Evolutionary conservation across 371 early-diverging fungal species (phyloP), one percentile per base, ranked within the genome.

Genomic region (Rhizopus delemar): DNA sequence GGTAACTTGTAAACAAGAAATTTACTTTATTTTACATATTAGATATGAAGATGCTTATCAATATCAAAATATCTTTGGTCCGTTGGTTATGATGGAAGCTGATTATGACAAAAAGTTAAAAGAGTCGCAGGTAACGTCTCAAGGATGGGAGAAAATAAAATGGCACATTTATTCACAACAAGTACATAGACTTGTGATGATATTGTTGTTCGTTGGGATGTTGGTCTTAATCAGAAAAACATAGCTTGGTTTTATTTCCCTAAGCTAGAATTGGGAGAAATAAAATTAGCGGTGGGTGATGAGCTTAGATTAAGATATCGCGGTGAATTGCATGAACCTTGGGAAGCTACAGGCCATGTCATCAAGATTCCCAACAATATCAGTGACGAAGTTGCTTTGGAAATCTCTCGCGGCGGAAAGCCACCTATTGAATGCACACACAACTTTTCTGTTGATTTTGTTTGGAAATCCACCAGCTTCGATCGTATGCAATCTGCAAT

Each of bases 401-500:
- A 99, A 74, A 71, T 96, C 39, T 74, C 82, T 6, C 69, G 83
- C 5, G 66, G 68, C 29, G 82, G 84, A 15, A 85, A 88, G 41
- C 85, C 89, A 7, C 96, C 96, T 3, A 79, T 88, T 11, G 86
- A 93, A 15, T 93, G 93, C 68, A 91, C 93, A n/a, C 91, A 89
- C 70, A 94, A 94, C 69, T 98, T 96, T 66, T 87, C 92, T 4
- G 92, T 99, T n/a, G 98, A 99, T 61, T 98, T 96, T 84, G 96
- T 99, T 9, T 99, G 99, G 99, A 97, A 98, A 74, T 90, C 95
- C 11, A 94, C 94, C 2, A 92, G 94, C 31, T 99, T 95, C 75
- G 97, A 98, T 67, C 87, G 95, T 53, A 97, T 97, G 96, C 96
- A 95, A 69, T 71, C 82, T 46, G 96, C 97, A 3, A 90, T 97